These are phyloP conservation scores for Cystobasidium onofrii DNA, from an alignment of 768 basidiomycete genomes.

Conservation along the genomic window DNA sequence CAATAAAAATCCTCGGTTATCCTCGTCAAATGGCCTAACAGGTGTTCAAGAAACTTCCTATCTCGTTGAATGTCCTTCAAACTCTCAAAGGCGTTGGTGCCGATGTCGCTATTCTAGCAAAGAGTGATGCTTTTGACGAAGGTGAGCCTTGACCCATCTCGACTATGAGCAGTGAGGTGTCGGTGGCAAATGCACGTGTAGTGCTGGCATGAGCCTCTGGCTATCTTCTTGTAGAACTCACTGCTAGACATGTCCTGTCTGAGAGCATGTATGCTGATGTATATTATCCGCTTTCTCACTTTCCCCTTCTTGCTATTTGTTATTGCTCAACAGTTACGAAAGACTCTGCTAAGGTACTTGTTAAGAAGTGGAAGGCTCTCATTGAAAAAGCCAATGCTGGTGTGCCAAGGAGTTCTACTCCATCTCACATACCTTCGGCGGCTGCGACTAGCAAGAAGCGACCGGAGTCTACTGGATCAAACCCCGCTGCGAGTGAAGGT, in stretches of 20 bases:
- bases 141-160: constrained; percentile 5
- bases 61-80: constrained; percentile 6
- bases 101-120: background rate
- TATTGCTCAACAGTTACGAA: constrained; percentile 3
- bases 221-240: too few relatives aligned
- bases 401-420: background rate
- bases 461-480: background rate
- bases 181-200: background rate
- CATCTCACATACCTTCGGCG: background rate
- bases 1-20: too few relatives aligned
- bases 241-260: too few relatives aligned
- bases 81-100: constrained; percentile 16
- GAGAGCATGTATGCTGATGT: background rate
- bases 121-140: constrained; percentile 13
- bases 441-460: constrained; percentile 11
- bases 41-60: constrained; percentile 28
- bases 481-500: background rate
- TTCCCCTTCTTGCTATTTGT: background rate
- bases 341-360: constrained; percentile 1
- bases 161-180: background rate
- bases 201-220: too few relatives aligned
- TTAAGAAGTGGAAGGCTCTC: constrained; percentile 21
- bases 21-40: background rate
- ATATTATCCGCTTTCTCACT: background rate
- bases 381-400: background rate